phyloP scores from a whole-genome alignment of 805 yeast genomes.

The Pichia deserticola region DNA sequence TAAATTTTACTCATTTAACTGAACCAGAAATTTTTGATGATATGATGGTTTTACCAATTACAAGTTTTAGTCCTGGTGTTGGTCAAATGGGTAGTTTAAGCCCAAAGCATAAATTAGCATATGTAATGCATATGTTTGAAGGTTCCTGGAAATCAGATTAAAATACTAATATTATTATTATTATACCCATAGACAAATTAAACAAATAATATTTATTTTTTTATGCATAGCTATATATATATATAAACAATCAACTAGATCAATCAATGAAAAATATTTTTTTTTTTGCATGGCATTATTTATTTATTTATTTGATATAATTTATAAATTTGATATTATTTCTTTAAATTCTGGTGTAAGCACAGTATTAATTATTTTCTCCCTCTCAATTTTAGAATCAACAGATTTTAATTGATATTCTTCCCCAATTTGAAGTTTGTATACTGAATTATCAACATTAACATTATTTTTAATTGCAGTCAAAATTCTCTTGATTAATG shows the following conservation, averaged over 20 bases:
- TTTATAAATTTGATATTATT: not conserved
- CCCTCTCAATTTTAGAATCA: not conserved
- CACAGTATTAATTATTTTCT: not conserved
- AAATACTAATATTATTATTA: constrained; percentile 1
- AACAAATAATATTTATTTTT: not conserved
- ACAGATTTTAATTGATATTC: not conserved
- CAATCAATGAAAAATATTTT: too few relatives aligned
- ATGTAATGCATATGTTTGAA: constrained; percentile 55
- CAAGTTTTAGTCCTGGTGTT: constrained; percentile 61
- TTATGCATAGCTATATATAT: too few relatives aligned
- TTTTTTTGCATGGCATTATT: not conserved
- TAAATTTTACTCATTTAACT: constrained; percentile 51
- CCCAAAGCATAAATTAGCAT: constrained; percentile 41
- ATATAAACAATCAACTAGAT: too few relatives aligned
- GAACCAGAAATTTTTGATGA: constrained; percentile 56
- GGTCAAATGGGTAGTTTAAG: constrained; percentile 58
- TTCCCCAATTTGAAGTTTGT: constrained; percentile 1
- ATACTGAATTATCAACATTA: constrained; percentile 1
- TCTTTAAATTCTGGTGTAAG: constrained; percentile 1
- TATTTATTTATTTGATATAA: too few relatives aligned
- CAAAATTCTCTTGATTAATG: constrained; percentile 7
- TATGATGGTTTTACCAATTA: constrained; percentile 64
- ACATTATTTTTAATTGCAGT: not conserved
- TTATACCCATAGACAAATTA: not conserved
- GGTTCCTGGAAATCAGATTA: constrained; percentile 53